phyloP scores from a whole-genome alignment of 2,329 filamentous ascomycete species.

The Diaporthe vexans region DNA sequence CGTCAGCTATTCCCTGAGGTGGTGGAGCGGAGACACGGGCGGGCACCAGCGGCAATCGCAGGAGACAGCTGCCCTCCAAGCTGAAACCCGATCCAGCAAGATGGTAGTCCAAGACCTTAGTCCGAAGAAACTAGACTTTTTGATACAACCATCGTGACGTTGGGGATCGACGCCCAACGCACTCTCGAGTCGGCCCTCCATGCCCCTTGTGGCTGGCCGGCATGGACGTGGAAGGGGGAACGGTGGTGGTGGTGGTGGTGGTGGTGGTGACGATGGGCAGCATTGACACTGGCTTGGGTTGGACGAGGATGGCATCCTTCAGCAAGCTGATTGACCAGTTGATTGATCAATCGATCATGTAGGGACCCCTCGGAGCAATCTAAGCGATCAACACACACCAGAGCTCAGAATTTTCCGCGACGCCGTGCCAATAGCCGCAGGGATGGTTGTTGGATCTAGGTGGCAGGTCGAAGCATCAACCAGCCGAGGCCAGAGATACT shows the following conservation, averaged over 20 bases:
- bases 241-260: background rate
- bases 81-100: slow-evolving; percentile 24
- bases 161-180: slow-evolving; percentile 26
- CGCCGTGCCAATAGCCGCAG: slow-evolving; percentile 22
- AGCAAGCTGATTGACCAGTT: slow-evolving; percentile 2
- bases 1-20: background rate
- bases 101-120: slow-evolving; percentile 21
- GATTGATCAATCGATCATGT: slow-evolving; percentile 21
- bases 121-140: slow-evolving; percentile 14
- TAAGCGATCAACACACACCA: slow-evolving; percentile 27
- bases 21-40: background rate
- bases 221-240: background rate
- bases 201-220: background rate
- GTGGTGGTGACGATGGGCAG: slow-evolving; percentile 14
- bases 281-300: slow-evolving; percentile 10
- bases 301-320: slow-evolving; percentile 12
- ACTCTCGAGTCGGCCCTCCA: background rate
- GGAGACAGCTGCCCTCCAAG: slow-evolving; percentile 3
- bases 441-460: slow-evolving; percentile 27
- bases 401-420: slow-evolving; percentile 34
- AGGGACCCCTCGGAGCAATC: slow-evolving; percentile 1
- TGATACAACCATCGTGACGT: slow-evolving; percentile 26
- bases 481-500: slow-evolving; percentile 13
- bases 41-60: slow-evolving; percentile 24
- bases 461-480: slow-evolving; percentile 4